Evolutionary conservation across 2,329 filamentous ascomycete species (phyloP).

Genomic region (Alternaria triticimaculans): DNA sequence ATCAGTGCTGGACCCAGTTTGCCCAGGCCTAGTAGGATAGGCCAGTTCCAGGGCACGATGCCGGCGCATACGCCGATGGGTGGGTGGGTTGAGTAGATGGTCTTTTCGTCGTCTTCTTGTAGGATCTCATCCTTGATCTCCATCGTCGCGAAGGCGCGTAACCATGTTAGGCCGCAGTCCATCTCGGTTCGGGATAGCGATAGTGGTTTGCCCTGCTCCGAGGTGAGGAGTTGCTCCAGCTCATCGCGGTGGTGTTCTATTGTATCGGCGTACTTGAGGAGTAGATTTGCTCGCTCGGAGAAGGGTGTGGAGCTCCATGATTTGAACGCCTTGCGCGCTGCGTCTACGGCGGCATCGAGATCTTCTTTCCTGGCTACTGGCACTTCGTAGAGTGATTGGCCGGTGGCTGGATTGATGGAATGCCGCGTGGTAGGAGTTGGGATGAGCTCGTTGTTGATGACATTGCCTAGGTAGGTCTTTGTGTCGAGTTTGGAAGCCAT

Average conservation of each 20-base stretch:
- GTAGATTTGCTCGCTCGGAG: constrained; percentile 23
- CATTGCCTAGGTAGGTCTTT: constrained; percentile 46
- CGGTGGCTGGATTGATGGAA: constrained; percentile 59
- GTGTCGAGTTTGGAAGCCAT: background rate
- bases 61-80: constrained; percentile 54
- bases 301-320: constrained; percentile 47
- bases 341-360: constrained; percentile 56
- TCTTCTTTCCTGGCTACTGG: constrained; percentile 56
- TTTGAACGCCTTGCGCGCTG: constrained; percentile 54
- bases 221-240: constrained; percentile 29
- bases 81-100: constrained; percentile 50
- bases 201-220: constrained; percentile 36
- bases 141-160: constrained; percentile 42
- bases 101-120: constrained; percentile 52
- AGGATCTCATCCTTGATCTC: constrained; percentile 46
- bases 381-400: constrained; percentile 55
- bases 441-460: constrained; percentile 57
- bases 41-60: constrained; percentile 54
- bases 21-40: constrained; percentile 41
- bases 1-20: constrained; percentile 66
- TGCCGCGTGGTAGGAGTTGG: constrained; percentile 52
- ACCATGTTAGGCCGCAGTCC: constrained; percentile 24
- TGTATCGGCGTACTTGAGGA: constrained; percentile 27
- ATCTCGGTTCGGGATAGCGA: constrained; percentile 26
- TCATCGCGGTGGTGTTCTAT: constrained; percentile 28